Evolutionary conservation across 2,329 filamentous ascomycete species (phyloP), one percentile per base, ranked within the genome.

Genomic region (Cercospora janseana): DNA sequence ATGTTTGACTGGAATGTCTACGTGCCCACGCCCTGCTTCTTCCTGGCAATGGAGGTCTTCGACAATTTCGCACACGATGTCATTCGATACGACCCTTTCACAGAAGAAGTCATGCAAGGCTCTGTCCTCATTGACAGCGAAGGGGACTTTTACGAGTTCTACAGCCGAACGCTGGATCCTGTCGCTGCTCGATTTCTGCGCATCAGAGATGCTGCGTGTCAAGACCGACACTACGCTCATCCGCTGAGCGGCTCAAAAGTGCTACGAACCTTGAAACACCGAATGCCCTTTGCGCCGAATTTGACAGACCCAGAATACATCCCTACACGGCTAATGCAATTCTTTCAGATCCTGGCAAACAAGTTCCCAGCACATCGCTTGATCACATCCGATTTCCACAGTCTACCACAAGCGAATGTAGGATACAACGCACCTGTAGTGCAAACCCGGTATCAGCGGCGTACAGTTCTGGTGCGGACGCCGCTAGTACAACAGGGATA

Each of bases 31-130:
- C 93, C 92, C 0, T 97, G 93, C 75, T 98, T 95, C 77, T 97
- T 98, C 76, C 81, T 98, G 32, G 93, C 92, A 35, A 86, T 98
- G 71, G 93, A 98, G 72, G 93, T 98, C 59, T 95, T 96, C 65
- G 93, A 98, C 75, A 98, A 98, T 73, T 97, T 98, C 68, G 85
- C 89, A 27, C 94, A 98, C 74, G 93, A 98, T 72, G 81, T 85
- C 52, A 83, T 98, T 55, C 91, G 94, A 57, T 98, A 97, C 73
- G 86, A 97, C 70, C 78, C 86, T 8, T 71, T 77, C 53, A 94
- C 90, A 8, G 87, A 89, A 67, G 76, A 86, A 59, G 87, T 92
- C 0, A 79, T 95, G 47, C 94, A 98, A 73, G 90, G 89, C 42
- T 85, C 85, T 55, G 91, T 97, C 10, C 77, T 98, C 29, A 85